Base-by-base conservation (phyloP, 208 protist species). In the Trypanosoma mega region DNA sequence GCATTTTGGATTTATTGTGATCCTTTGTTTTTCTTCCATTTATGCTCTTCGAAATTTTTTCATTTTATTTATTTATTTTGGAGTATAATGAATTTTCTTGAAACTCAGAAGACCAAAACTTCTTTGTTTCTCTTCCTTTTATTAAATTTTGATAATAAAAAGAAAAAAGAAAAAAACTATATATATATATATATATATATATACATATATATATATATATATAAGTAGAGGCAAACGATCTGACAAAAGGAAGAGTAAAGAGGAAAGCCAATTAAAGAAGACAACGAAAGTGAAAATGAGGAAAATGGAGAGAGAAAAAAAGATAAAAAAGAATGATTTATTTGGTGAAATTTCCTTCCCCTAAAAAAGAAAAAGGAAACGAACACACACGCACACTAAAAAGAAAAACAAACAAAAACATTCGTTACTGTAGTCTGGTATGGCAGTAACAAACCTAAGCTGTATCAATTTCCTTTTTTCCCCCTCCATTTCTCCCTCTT, bases 151-250 rank as follows among this genome's bases (percentile, higher is more conserved):
- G 23, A 47, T 48, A 46, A 48, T 48, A 48, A 47, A 59, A 44
- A 59, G 29, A 29, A 55, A 55, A 18, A 39, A 55, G 21, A 41
- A 23, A 20, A 5, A 46, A 47, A 49, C 16, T 8, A 49, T 23
- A 20, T 21, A 26, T 45, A 57, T 45, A 44, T 57, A 44, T 44
- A 45, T 57, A 44, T 57, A 54, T 57, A 44, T 57, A 57, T 45
- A 45, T 57, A 26, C 45, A 29, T 45, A 45, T 57, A 21, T 24
- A 29, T 45, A 27, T 57, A 36, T 44, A 26, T 44, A 36, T 18
- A 27, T n/a, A n/a, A n/a, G n/a, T n/a, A n/a, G n/a, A n/a, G n/a
- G n/a, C n/a, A n/a, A n/a, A n/a, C n/a, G n/a, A n/a, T n/a, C n/a
- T 12, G 12, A 39, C 34, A 39, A 39, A 39, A 39, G 12, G 12